Evolutionary conservation across 1,284 basidiomycete species (phyloP).

Genomic region (Rhizoctonia solani): DNA sequence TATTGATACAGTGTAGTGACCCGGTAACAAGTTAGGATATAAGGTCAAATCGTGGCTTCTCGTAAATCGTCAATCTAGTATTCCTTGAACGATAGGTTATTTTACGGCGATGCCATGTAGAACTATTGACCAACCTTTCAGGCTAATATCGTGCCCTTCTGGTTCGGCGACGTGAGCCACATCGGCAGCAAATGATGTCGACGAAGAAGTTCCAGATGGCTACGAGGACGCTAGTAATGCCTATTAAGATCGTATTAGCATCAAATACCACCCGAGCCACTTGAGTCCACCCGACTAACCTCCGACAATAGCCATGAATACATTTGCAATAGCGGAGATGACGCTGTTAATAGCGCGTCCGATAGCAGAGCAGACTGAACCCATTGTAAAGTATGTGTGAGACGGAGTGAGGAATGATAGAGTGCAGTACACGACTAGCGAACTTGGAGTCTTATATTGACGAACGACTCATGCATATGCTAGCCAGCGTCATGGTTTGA

Average conservation of each 20-base stretch:
- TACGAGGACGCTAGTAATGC: slow-evolving; percentile 36
- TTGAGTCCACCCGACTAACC: slow-evolving; percentile 19
- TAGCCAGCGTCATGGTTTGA: too few relatives aligned
- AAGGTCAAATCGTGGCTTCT: too few relatives aligned
- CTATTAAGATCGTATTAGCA: neutral
- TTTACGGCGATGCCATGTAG: too few relatives aligned
- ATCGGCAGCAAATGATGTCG: slow-evolving; percentile 40
- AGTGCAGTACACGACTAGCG: neutral
- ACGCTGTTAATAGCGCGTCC: slow-evolving; percentile 38
- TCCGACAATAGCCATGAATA: slow-evolving; percentile 39
- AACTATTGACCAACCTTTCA: neutral
- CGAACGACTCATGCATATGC: too few relatives aligned
- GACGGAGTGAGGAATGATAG: neutral
- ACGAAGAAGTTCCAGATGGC: slow-evolving; percentile 39
- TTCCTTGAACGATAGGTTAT: too few relatives aligned
- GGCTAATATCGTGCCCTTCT: slow-evolving; percentile 13
- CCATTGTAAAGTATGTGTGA: slow-evolving; percentile 17
- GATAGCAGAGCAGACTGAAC: slow-evolving; percentile 38
- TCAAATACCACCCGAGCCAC: neutral
- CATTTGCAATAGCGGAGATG: slow-evolving; percentile 37
- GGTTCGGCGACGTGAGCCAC: slow-evolving; percentile 36
- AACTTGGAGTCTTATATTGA: too few relatives aligned
- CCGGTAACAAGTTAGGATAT: neutral
- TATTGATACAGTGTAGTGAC: neutral
- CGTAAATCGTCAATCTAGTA: too few relatives aligned